A percentile compares a stretch with the other conserved stretches of the same genome.
Evolutionary conservation across 2,329 filamentous ascomycete species (phyloP).

Genomic region (Epichloe scottii): DNA sequence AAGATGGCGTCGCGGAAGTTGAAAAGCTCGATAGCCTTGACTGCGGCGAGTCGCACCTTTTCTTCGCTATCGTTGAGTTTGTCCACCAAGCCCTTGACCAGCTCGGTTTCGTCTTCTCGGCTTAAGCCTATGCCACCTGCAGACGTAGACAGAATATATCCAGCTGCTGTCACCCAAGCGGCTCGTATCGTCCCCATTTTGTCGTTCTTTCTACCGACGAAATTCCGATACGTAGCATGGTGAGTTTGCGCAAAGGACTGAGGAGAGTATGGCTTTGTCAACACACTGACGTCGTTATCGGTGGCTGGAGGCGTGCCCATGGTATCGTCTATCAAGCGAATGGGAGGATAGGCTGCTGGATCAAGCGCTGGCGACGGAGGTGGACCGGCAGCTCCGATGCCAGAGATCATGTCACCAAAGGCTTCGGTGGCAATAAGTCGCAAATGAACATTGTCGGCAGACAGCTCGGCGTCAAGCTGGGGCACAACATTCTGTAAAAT

Average conservation of each 20-base stretch:
- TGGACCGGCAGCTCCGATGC: constrained; percentile 82
- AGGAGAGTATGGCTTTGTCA: constrained; percentile 74
- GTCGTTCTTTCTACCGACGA: constrained; percentile 75
- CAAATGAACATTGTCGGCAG: constrained; percentile 77
- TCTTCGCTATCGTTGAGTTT: constrained; percentile 84
- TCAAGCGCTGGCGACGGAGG: constrained; percentile 62
- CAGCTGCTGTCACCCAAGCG: constrained; percentile 74
- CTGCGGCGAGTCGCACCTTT: constrained; percentile 78
- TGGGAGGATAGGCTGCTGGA: constrained; percentile 72
- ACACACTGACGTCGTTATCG: constrained; percentile 42
- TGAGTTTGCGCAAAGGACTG: constrained; percentile 84
- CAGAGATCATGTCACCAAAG: constrained; percentile 85
- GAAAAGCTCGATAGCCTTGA: constrained; percentile 72
- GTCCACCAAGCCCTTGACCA: constrained; percentile 63
- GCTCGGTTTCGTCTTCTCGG: constrained; percentile 62
- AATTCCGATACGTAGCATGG: constrained; percentile 65
- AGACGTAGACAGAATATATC: constrained; percentile 80
- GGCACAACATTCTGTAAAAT: constrained; percentile 89
- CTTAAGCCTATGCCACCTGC: constrained; percentile 83
- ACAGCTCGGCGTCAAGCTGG: constrained; percentile 83
- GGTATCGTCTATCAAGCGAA: constrained; percentile 47
- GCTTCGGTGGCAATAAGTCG: constrained; percentile 85
- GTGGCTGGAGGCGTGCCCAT: constrained; percentile 21
- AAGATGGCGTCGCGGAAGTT: constrained; percentile 67
- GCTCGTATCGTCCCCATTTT: constrained; percentile 72